Evolutionary conservation across 2,329 filamentous ascomycete genomes (phyloP).

Genomic region (Colletotrichum sidae): DNA sequence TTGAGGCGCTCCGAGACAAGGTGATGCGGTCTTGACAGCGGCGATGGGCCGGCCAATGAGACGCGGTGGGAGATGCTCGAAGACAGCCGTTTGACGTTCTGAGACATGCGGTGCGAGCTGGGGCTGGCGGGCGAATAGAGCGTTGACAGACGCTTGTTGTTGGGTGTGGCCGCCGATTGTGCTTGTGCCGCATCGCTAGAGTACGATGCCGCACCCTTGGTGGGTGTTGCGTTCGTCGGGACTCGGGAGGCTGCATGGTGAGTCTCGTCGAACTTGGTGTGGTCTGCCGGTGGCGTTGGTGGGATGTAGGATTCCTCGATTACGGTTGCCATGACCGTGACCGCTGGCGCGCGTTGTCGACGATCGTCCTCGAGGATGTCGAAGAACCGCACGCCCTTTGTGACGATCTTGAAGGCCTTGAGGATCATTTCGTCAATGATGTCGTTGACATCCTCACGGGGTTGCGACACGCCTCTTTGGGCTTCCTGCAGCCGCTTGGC

Average conservation of each 20-base stretch:
- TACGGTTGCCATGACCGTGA: constrained; percentile 71
- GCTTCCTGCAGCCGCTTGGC: constrained; percentile 86
- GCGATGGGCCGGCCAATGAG: constrained; percentile 77
- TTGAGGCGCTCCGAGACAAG: constrained; percentile 87
- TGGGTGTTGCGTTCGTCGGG: constrained; percentile 46
- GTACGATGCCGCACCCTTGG: constrained; percentile 50
- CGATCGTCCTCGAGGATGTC: constrained; percentile 82
- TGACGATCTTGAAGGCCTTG: constrained; percentile 95
- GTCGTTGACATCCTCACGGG: constrained; percentile 73
- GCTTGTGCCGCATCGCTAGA: constrained; percentile 52
- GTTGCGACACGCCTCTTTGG: constrained; percentile 62
- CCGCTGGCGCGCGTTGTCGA: constrained; percentile 60
- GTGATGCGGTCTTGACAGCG: constrained; percentile 72
- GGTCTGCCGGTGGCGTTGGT: constrained; percentile 73
- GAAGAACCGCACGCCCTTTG: constrained; percentile 87
- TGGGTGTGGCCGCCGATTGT: constrained; percentile 48
- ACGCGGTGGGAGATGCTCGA: constrained; percentile 77
- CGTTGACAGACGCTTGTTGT: constrained; percentile 61
- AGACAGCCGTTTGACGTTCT: constrained; percentile 61
- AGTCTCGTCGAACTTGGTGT: constrained; percentile 59
- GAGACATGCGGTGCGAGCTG: constrained; percentile 50
- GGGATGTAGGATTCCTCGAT: constrained; percentile 69
- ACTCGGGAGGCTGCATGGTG: constrained; percentile 55
- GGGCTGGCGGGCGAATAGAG: constrained; percentile 48
- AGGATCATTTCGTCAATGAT: constrained; percentile 93